These are phyloP conservation scores for Toxicodendron radicans DNA, from an alignment of 345 rosid genomes.

Conservation along the genomic window DNA sequence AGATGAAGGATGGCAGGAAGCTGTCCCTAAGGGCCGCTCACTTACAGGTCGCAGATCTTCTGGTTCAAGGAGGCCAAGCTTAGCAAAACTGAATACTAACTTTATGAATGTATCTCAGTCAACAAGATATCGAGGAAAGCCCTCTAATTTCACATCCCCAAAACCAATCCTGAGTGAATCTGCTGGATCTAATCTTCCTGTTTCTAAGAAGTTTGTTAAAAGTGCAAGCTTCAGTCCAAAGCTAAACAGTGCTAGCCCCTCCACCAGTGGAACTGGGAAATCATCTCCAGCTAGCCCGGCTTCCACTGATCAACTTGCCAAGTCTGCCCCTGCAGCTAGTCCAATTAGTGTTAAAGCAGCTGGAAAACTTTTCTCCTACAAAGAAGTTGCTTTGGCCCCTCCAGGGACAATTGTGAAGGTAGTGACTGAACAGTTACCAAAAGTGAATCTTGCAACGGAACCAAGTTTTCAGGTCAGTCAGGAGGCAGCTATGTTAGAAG, in stretches of 20 bases:
- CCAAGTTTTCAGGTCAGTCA: conserved; percentile 30
- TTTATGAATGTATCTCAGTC: conserved; percentile 66
- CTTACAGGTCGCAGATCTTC: conserved; percentile 67
- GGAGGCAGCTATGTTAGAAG: conserved; percentile 35
- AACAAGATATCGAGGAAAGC: conserved; percentile 68
- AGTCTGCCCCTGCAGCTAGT: conserved; percentile 44
- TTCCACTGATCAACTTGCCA: conserved; percentile 51
- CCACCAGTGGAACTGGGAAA: conserved; percentile 50
- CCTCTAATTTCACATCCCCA: conserved; percentile 60
- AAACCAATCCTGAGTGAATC: conserved; percentile 51
- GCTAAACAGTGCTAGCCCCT: conserved; percentile 33
- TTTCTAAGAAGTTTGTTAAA: conserved; percentile 57
- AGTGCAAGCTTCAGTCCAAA: conserved; percentile 80
- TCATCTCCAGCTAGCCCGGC: conserved; percentile 54
- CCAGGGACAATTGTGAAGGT: conserved; percentile 94
- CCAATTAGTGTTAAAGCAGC: conserved; percentile 67
- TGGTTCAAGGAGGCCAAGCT: conserved; percentile 70
- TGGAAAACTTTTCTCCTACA: conserved; percentile 92
- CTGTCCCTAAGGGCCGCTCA: conserved; percentile 84
- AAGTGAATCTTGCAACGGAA: conserved; percentile 40
- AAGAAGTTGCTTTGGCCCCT: conserved; percentile 97
- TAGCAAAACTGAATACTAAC: conserved; percentile 88
- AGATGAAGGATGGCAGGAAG: conserved; percentile 99
- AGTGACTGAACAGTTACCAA: conserved; percentile 70
- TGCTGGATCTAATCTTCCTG: conserved; percentile 46